A percentile compares a stretch with the other conserved stretches of the same genome.
phyloP scores from a whole-genome alignment of 148 eudicot genomes.

The Oxyria digyna region DNA sequence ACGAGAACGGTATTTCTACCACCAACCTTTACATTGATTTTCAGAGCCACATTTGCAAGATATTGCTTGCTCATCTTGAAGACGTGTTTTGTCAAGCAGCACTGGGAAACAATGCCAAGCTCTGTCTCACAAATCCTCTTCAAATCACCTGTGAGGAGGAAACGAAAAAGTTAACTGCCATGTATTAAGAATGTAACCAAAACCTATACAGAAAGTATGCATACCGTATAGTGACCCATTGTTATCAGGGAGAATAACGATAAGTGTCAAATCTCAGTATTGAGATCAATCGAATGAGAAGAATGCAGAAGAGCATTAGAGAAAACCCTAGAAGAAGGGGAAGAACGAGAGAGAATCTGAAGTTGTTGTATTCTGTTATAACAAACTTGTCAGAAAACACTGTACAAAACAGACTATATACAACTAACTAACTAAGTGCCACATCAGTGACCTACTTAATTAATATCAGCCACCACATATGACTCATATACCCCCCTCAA shows the following conservation, averaged over 20 bases:
- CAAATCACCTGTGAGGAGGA: slow-evolving; percentile 39
- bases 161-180: background rate
- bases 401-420: too few species aligned
- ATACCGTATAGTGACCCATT: slow-evolving; percentile 86
- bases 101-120: slow-evolving; percentile 73
- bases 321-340: too few species aligned
- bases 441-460: too few species aligned
- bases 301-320: too few species aligned
- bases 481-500: too few species aligned
- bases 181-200: background rate
- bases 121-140: slow-evolving; percentile 84
- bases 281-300: too few species aligned
- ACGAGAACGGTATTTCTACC: slow-evolving; percentile 68
- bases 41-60: slow-evolving; percentile 57
- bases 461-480: too few species aligned
- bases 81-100: slow-evolving; percentile 71
- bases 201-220: background rate
- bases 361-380: too few species aligned
- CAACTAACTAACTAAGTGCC: too few species aligned
- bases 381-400: too few species aligned
- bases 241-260: slow-evolving; percentile 71
- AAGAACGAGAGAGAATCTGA: too few species aligned
- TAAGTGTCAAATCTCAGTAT: too few species aligned
- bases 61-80: slow-evolving; percentile 53
- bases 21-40: slow-evolving; percentile 71